A percentile compares a stretch with the other conserved stretches of the same genome.
Conservation (phyloP, 1,284 basidiomycete genomes). For the Ceratorhiza oryzae-sativae region DNA sequence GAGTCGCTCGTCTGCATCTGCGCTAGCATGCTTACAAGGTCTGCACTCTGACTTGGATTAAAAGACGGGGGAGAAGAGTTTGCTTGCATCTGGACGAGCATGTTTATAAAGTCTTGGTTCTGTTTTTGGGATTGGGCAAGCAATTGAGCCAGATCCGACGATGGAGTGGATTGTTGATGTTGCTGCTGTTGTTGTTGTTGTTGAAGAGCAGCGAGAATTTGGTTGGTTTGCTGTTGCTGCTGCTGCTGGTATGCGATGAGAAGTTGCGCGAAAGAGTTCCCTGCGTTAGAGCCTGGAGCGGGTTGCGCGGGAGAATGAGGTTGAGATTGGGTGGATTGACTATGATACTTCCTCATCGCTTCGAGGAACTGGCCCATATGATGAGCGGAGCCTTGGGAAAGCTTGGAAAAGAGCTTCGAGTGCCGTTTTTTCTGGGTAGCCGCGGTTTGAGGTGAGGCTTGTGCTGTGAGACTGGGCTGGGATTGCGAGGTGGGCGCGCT, state of each 20-base stretch:
- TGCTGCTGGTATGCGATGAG: constrained; percentile 22
- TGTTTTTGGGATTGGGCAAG: constrained; percentile 10
- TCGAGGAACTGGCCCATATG: not conserved
- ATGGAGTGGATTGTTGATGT: constrained; percentile 20
- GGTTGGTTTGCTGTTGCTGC: constrained; percentile 30
- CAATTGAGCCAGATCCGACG: constrained; percentile 2
- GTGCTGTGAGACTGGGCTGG: not conserved
- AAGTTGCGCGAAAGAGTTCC: not conserved
- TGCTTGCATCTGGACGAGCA: constrained; percentile 25
- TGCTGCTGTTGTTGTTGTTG: constrained; percentile 36
- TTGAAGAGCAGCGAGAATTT: constrained; percentile 23
- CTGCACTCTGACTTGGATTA: constrained; percentile 1
- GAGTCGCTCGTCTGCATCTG: not conserved
- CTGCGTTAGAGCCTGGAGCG: not conserved
- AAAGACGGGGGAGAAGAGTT: not conserved
- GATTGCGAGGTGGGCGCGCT: not conserved
- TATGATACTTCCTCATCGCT: constrained; percentile 11
- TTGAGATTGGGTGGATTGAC: not conserved
- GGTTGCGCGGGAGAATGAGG: not conserved
- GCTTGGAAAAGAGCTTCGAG: not conserved
- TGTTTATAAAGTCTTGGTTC: constrained; percentile 10
- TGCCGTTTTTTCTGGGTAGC: not conserved
- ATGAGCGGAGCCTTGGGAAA: not conserved
- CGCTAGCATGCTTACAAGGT: not conserved
- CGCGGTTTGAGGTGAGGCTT: not conserved